Percentiles rank a stretch among this genome's conserved stretches.
These are phyloP conservation scores for Actinomortierella wolfii DNA, from an alignment of 371 early-diverging fungal genomes.

Conservation along the genomic window DNA sequence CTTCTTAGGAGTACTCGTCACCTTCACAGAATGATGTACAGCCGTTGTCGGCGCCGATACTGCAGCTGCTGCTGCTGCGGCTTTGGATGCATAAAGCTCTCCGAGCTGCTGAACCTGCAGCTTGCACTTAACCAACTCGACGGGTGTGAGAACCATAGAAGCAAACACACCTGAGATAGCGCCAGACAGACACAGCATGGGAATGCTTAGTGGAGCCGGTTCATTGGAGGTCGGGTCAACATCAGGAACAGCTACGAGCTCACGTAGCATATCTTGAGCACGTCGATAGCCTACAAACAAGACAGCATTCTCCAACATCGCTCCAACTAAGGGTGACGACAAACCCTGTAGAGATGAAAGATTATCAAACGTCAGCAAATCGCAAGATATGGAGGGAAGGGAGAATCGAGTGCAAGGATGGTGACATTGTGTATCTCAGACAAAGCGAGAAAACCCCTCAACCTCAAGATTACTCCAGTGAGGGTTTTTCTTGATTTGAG, in stretches of 20 bases:
- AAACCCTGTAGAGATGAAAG: slow-evolving; percentile 66
- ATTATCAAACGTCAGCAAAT: too few species aligned
- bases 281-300: slow-evolving; percentile 89
- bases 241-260: slow-evolving; percentile 27
- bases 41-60: slow-evolving; percentile 7
- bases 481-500: not conserved
- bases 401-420: too few species aligned
- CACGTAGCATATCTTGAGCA: slow-evolving; percentile 73
- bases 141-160: slow-evolving; percentile 90
- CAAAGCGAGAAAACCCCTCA: too few species aligned
- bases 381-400: too few species aligned
- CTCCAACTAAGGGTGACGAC: slow-evolving; percentile 89
- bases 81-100: slow-evolving; percentile 37
- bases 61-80: slow-evolving; percentile 1
- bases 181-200: slow-evolving; percentile 83
- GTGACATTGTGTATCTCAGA: not conserved
- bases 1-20: slow-evolving; percentile 9
- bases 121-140: slow-evolving; percentile 95
- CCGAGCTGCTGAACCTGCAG: slow-evolving; percentile 88
- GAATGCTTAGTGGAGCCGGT: slow-evolving; percentile 58
- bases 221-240: slow-evolving; percentile 4
- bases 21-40: not conserved
- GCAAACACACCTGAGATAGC: slow-evolving; percentile 86
- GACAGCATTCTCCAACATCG: slow-evolving; percentile 93
- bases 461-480: too few species aligned